Evolutionary conservation across 2,329 filamentous ascomycete genomes (phyloP), one percentile per base, ranked within the genome.

Genomic region (Furcasterigmium sp.): DNA sequence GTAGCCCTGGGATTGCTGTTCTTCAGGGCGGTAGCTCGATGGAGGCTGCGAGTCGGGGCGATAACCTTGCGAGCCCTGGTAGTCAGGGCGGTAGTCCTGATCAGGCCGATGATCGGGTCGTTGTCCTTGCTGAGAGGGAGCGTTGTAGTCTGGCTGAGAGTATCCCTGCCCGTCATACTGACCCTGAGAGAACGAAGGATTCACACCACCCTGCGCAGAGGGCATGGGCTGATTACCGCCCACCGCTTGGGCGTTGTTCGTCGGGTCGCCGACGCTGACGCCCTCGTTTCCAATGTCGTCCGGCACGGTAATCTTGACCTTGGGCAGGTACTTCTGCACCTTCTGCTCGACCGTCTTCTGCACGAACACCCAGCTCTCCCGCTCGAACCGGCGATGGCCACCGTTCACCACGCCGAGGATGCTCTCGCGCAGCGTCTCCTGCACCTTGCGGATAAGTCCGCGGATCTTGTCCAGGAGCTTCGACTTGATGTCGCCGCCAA

Each of bases 251-350:
- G 53, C 39, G 15, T 47, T 55, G 23, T n/a, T n/a, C n/a, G 53
- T 52, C n/a, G 66, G 67, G 3, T 57, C 55, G 7, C 67, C 67
- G 10, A 72, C 63, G 19, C 61, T 66, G 7, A 71, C 68, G 34
- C 67, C 67, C 51, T 71, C 68, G 37, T 71, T 69, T 1, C 68
- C 68, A 30, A 72, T 70, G 29, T 72, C 68, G 46, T 72, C 68
- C 0, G 68, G 68, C 32, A 72, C 67, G 4, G 53, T 53, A 46
- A 72, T 72, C 50, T 65, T 66, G 3, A 72, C 68, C 46, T 67
- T 66, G 45, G 68, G 68, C 18, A 72, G 53, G 47, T 69, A 72
- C 51, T 57, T 66, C 47, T 70, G 67, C 35, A 72, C 67, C 58
- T 70, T 71, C 35, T 60, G 51, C 56, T 72, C 65, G 15, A 72